These are phyloP conservation scores for Fusarium sp. DNA, from an alignment of 2,329 filamentous ascomycete genomes.

Conservation along the genomic window DNA sequence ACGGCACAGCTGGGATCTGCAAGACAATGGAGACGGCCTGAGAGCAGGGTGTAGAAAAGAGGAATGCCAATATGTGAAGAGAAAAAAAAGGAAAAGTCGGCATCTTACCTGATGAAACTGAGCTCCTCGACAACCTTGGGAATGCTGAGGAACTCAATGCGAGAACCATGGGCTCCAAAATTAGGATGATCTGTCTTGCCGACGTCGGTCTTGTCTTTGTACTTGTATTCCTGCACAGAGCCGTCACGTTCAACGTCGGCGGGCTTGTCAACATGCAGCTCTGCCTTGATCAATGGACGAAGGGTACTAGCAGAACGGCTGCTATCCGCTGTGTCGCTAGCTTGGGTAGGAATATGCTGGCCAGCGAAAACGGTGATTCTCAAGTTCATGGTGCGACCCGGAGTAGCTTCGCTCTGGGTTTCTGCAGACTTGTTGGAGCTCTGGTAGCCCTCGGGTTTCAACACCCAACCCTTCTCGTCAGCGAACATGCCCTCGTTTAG, in stretches of 20 bases:
- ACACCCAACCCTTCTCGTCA: conserved; percentile 81
- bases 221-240: conserved; percentile 59
- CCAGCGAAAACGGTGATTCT: conserved; percentile 78
- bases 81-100: conserved; percentile 7
- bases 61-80: background rate
- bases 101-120: conserved; percentile 75
- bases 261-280: conserved; percentile 78
- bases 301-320: conserved; percentile 53
- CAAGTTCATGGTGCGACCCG: conserved; percentile 68
- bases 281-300: conserved; percentile 78
- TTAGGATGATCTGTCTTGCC: conserved; percentile 69
- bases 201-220: conserved; percentile 67
- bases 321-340: conserved; percentile 44
- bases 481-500: conserved; percentile 98
- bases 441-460: conserved; percentile 82
- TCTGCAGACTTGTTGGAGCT: conserved; percentile 53
- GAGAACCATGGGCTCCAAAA: conserved; percentile 63
- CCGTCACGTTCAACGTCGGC: conserved; percentile 48
- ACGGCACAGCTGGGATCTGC: conserved; percentile 4
- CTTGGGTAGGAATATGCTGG: conserved; percentile 66
- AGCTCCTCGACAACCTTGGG: conserved; percentile 72
- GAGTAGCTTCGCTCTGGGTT: conserved; percentile 57
- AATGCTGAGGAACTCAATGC: conserved; percentile 67
- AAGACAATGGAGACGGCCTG: conserved; percentile 3
- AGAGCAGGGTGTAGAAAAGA: conserved; percentile 2